phyloP scores from a whole-genome alignment of 2,329 filamentous ascomycete genomes.

The Diaporthe sp. region DNA sequence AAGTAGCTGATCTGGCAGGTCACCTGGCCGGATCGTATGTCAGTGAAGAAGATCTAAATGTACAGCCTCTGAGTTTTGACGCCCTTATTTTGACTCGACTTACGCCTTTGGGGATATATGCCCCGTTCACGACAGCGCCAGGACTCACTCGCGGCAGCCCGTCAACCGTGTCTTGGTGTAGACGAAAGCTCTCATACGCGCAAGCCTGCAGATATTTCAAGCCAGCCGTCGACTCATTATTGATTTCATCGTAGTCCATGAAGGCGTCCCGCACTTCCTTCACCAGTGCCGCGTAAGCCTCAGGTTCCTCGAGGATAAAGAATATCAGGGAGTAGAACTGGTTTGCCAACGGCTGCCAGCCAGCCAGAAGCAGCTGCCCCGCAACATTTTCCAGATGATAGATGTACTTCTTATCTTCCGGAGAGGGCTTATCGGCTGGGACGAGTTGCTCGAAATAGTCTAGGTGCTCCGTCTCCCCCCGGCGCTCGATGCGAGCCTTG shows the following conservation, averaged over 20 bases:
- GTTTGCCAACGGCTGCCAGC: slow-evolving; percentile 5
- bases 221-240: not conserved
- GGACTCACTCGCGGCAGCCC: slow-evolving; percentile 38
- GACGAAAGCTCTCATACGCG: slow-evolving; percentile 32
- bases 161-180: slow-evolving; percentile 29
- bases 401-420: slow-evolving; percentile 26
- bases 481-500: slow-evolving; percentile 2
- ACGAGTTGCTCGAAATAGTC: slow-evolving; percentile 37
- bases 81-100: no score
- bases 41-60: not conserved
- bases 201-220: slow-evolving; percentile 36
- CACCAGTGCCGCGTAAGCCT: not conserved
- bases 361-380: slow-evolving; percentile 16
- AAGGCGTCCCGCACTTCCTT: not conserved
- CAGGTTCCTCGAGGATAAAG: not conserved
- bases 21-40: not conserved
- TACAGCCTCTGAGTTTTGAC: not conserved
- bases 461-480: slow-evolving; percentile 17
- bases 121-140: slow-evolving; percentile 34
- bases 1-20: slow-evolving; percentile 36
- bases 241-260: not conserved
- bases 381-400: slow-evolving; percentile 37
- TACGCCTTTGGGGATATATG: slow-evolving; percentile 37
- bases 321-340: slow-evolving; percentile 15
- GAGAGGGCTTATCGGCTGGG: slow-evolving; percentile 10